phyloP scores from a whole-genome alignment of 1,139 yeast genomes.

The Eremothecium coryli region DNA sequence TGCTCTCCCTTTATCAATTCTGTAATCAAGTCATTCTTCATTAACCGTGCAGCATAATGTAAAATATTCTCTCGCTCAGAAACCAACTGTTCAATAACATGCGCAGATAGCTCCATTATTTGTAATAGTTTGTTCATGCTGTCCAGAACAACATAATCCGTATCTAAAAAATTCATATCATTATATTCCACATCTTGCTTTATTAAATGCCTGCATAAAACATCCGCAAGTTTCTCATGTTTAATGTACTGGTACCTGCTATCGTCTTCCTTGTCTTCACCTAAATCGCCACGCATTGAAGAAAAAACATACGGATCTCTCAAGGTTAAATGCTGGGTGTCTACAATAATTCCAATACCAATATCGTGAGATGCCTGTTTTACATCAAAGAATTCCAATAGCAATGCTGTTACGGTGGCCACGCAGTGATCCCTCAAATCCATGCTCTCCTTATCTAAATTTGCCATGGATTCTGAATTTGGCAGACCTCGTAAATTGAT shows the following conservation, averaged over 20 bases:
- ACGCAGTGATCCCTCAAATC: constrained; percentile 28
- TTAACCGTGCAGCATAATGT: constrained; percentile 65
- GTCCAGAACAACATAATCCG: constrained; percentile 39
- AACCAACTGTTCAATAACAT: constrained; percentile 47
- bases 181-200: constrained; percentile 40
- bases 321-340: constrained; percentile 61
- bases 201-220: constrained; percentile 39
- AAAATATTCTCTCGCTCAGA: constrained; percentile 63
- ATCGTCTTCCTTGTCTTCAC: constrained; percentile 32
- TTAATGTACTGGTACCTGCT: constrained; percentile 30
- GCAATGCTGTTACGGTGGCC: constrained; percentile 31
- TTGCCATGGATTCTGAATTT: constrained; percentile 2
- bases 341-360: constrained; percentile 51
- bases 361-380: constrained; percentile 68
- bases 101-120: constrained; percentile 37
- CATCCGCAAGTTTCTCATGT: constrained; percentile 42
- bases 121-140: constrained; percentile 41
- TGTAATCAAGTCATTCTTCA: constrained; percentile 63
- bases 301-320: constrained; percentile 67
- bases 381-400: constrained; percentile 63
- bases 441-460: constrained; percentile 24
- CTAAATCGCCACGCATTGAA: constrained; percentile 46
- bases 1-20: constrained; percentile 54
- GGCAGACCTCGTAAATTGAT: constrained; percentile 15
- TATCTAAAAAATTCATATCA: constrained; percentile 41